Evolutionary conservation across 2,329 filamentous ascomycete genomes (phyloP), one percentile per base, ranked within the genome.

Genomic region (Phialocephala sp.): DNA sequence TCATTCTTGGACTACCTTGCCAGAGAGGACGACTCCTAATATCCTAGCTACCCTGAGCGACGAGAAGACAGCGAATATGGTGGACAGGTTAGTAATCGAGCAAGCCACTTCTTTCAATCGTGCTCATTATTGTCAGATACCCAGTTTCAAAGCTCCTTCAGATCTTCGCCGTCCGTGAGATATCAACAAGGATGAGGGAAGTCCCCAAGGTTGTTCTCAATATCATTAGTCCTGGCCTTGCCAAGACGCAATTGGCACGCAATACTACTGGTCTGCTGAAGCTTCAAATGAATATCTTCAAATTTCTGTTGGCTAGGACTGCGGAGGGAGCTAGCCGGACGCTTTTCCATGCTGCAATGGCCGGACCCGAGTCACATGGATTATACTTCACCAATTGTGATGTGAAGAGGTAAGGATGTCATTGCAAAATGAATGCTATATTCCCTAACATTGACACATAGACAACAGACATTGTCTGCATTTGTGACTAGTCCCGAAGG

Each of bases 241-340:
- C 73, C 41, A 68, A 64, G 24, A 77, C 75, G 0, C 70, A 69
- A 0, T 68, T 77, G 1, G 63, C 64, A 39, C 70, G 74, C 1
- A 52, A 75, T 27, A 62, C 66, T 6, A 45, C 32, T 12, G 57
- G 39, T 15, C 37, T 58, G 12, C 55, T 32, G 47, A 37, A 54
- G 59, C 20, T 58, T n/a, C 41, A 45, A 36, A 18, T 66, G 8
- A 27, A 20, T 1, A 12, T 54, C 1, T 14, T 68, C 50, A 67
- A 71, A 22, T 47, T 37, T 8, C 36, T 70, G 15, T 55, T 73
- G 22, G 71, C 71, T 4, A 67, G 76, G 24, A 75, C 72, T 1
- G 67, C 75, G 0, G 76, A 77, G 60, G 72, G 69, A 22, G 76
- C 75, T 32, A 73, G 74, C 32, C 68, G 76, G 6, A 77, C 75